A percentile compares a stretch with the other conserved stretches of the same genome.
Conservation (phyloP, 768 basidiomycete genomes). For the Lanmaoa rubissima region DNA sequence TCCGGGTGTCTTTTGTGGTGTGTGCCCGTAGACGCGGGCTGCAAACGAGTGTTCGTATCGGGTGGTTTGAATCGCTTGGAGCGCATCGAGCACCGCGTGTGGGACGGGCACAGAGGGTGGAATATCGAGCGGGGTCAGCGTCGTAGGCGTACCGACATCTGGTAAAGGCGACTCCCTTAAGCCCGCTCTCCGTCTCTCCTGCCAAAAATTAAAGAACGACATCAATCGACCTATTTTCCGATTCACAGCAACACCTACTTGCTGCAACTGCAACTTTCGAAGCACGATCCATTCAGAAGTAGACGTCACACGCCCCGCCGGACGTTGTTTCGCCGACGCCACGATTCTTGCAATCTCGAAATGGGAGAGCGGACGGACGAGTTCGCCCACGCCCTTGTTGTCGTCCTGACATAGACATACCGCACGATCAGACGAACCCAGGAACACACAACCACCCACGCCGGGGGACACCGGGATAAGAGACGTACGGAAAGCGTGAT, state of each 20-base stretch:
- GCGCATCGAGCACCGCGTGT: conserved; percentile 44
- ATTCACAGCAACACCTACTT: conserved; percentile 15
- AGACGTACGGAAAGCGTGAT: conserved; percentile 17
- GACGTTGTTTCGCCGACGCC: conserved; percentile 16
- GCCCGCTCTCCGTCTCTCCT: conserved; percentile 24
- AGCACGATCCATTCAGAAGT: conserved; percentile 35
- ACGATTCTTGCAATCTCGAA: conserved; percentile 41
- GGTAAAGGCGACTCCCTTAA: neutral
- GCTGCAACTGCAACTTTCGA: conserved; percentile 48
- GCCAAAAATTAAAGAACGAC: too few species aligned
- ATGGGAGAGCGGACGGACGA: conserved; percentile 41
- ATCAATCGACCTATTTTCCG: neutral
- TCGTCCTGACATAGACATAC: conserved; percentile 9
- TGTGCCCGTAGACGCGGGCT: conserved; percentile 54
- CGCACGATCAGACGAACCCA: neutral
- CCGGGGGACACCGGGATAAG: neutral
- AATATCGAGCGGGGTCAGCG: conserved; percentile 29
- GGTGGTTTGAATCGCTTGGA: conserved; percentile 58
- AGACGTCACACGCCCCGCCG: conserved; percentile 16
- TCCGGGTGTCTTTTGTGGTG: conserved; percentile 24
- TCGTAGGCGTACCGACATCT: conserved; percentile 2
- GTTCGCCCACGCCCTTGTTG: conserved; percentile 12
- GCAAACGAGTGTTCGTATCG: conserved; percentile 65
- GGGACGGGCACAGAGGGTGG: conserved; percentile 27
- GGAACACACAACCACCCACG: neutral